Evolutionary conservation across 495 filamentous ascomycete genomes (phyloP).

Genomic region (Lasiosphaeris hirsuta): DNA sequence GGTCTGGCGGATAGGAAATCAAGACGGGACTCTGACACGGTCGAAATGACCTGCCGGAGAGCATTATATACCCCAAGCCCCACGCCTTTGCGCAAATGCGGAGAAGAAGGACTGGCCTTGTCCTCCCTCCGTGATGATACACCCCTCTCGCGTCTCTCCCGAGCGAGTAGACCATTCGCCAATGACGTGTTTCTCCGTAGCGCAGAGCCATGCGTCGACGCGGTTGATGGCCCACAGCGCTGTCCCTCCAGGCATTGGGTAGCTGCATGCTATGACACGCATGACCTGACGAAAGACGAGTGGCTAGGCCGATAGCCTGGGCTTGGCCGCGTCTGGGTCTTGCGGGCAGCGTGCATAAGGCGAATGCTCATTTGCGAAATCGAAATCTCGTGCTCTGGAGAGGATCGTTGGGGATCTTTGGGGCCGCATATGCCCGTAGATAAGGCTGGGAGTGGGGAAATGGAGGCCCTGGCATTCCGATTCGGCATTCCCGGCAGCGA

Average conservation of each 20-base stretch:
- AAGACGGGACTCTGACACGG: too few relatives aligned
- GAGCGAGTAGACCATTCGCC: slow-evolving; percentile 24
- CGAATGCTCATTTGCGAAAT: slow-evolving; percentile 27
- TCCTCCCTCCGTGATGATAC: slow-evolving; percentile 12
- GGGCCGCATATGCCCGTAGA: slow-evolving; percentile 2
- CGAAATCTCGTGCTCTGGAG: not conserved
- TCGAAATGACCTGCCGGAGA: not conserved
- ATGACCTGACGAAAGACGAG: slow-evolving; percentile 7
- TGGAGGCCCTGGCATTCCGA: not conserved
- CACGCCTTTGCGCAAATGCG: slow-evolving; percentile 34
- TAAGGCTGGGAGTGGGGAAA: slow-evolving; percentile 20
- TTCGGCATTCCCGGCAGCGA: not conserved
- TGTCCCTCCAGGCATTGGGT: slow-evolving; percentile 16
- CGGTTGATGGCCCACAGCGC: slow-evolving; percentile 11
- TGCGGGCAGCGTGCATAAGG: not conserved
- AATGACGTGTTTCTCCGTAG: slow-evolving; percentile 22
- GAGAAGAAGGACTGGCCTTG: slow-evolving; percentile 12
- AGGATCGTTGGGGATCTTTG: not conserved
- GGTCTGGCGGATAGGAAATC: too few relatives aligned
- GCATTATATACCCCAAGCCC: slow-evolving; percentile 18
- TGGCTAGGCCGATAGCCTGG: not conserved
- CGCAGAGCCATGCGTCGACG: slow-evolving; percentile 12
- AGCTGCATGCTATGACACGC: slow-evolving; percentile 23
- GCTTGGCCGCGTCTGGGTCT: not conserved
- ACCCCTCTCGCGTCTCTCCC: slow-evolving; percentile 9